Base-by-base conservation (phyloP, 176 grass and related monocot genomes). In the Dendrocalamus sinicus region DNA sequence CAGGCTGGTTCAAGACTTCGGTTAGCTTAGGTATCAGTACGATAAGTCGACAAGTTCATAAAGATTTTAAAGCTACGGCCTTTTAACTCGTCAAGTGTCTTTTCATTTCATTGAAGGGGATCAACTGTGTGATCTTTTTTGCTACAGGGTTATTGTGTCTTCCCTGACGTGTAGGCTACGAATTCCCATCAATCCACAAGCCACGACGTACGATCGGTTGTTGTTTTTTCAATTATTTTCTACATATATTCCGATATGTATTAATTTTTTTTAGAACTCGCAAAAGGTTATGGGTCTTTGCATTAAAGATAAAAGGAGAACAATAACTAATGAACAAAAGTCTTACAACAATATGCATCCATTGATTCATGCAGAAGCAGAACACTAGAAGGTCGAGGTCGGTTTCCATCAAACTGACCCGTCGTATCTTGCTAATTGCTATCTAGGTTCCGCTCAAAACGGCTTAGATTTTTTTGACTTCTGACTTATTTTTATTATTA, bases 331-430 rank as follows among this genome's bases (percentile, higher is more conserved):
- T 4, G 32, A 35, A 35, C 32, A 35, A 35, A 35, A 3, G 32
- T 35, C 32, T 35, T 35, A 35, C 37, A 5, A 39, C 37, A 39
- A 5, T 39, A 39, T 39, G 37, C 37, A 39, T 23, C 12, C 19
- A 8, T 9, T 37, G 26, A 52, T 13, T 6, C 22, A 69, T 40
- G 67, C 67, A 20, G 37, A 41, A 41, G 67, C 67, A 20, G 37
- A 41, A 41, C 16, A 16, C 35, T 11, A 30, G 13, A 60, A 10
- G 32, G 32, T 11, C 7, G 12, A 22, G 23, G 44, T 84, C 72
- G 72, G 76, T 84, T 52, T 84, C 72, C 59, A 66, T 53, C 58
- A 23, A 12, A 32, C 41, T 62, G 54, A 13, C 23, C 40, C 17
- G 4, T 72, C n/a, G 6, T 50, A 37, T 75, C 71, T n/a, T n/a